Conservation (phyloP, 257 asterid genomes). For the Capsicum chinense region DNA sequence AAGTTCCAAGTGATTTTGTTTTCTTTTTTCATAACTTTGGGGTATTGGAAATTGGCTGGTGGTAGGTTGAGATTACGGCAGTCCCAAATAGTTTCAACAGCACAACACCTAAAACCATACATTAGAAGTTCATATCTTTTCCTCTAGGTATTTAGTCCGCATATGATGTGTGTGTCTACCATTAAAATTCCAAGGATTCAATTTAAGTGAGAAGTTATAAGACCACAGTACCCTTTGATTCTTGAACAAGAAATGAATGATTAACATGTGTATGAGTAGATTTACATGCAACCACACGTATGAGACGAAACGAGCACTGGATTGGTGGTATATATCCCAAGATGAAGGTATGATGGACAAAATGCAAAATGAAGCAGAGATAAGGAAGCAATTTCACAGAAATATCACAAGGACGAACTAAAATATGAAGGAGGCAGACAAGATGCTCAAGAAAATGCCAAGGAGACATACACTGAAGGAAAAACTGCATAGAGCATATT, state of each 20-base stretch:
- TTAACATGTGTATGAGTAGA: neutral
- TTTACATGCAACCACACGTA: neutral
- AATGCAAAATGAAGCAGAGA: neutral
- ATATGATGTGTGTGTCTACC: neutral
- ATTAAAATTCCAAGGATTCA: conserved; percentile 17
- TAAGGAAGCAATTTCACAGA: conserved; percentile 1
- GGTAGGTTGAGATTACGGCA: neutral
- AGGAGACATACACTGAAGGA: neutral
- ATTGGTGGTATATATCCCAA: neutral
- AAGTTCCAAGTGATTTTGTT: neutral
- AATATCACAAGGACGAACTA: neutral
- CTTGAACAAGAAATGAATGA: neutral
- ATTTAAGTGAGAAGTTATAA: neutral
- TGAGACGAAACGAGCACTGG: neutral
- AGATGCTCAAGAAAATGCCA: neutral
- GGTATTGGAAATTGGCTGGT: neutral
- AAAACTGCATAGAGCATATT: neutral
- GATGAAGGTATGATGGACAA: conserved; percentile 17
- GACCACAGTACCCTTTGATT: neutral
- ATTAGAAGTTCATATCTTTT: conserved; percentile 9
- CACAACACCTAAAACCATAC: conserved; percentile 15
- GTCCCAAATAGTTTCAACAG: conserved; percentile 8
- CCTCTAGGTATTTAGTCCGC: conserved; percentile 7
- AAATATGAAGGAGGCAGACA: neutral
- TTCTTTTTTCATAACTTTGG: neutral